Base-by-base conservation (phyloP, 2,329 filamentous ascomycete genomes). In the Alternaria novae-zelandiae region DNA sequence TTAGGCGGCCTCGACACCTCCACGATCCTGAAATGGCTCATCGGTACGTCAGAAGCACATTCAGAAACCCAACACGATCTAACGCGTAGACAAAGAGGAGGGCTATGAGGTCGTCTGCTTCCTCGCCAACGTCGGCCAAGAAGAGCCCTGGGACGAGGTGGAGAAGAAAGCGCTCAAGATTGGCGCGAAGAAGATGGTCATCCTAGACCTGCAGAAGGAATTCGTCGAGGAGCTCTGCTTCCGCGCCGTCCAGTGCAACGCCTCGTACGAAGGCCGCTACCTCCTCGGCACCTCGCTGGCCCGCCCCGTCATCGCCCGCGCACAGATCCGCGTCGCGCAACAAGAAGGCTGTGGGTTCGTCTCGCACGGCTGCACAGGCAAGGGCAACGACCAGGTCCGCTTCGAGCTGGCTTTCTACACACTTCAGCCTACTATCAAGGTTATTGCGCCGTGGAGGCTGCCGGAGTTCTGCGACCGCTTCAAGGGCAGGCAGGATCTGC, bases 211-310 rank as follows among this genome's bases (percentile, higher is more conserved):
- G 58, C 88, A 89, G 74, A 85, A 85, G 71, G 90, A 93, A 81
- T 94, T 96, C 75, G 88, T 96, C 70, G 90, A 94, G 72, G 87
- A 95, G 83, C 86, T 96, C 47, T 91, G 90, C 84, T 94, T 90
- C 87, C 90, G 87, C 56, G 92, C 92, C 65, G 87, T 96, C 67
- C 90, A 93, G 81, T 92, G 89, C 82, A 87, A 87, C 72, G 85
- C 85, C 67, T 77, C 79, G 56, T 83, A 83, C 76, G 82, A 93
- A 83, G 89, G 89, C 76, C 74, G 76, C 50, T 79, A 79, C 67
- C 74, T 79, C n/a, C 77, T 80, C 63, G 87, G 88, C 64, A 90
- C 88, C 58, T 85, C 84, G 46, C 85, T 92, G 64, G 90, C 90
- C 67, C 87, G 90, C 60, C 90, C 90, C 45, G 86, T 91, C 78